Base-by-base conservation (phyloP, 306 rosid genomes). In the Fagus sylvatica region DNA sequence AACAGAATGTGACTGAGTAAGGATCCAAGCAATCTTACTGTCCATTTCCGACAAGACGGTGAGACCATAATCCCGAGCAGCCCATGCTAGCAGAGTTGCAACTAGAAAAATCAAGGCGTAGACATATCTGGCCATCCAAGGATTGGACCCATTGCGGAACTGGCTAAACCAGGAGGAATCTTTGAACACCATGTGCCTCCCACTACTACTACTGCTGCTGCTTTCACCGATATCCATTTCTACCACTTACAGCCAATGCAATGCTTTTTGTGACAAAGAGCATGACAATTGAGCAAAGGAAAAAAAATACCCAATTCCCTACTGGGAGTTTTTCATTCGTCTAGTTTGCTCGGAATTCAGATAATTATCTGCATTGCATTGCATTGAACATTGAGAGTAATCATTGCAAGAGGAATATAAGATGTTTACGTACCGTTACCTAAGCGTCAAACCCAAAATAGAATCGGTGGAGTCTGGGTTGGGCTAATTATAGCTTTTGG, bases 71-170 rank as follows among this genome's bases (percentile, higher is more conserved):
- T 96, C 99, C 81, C 98, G 92, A 7, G 91, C 91, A 54, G 94
- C 96, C 99, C 99, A 96, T 8, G 99, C 98, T 48, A 93, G 78
- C 28, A 96, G 79, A 82, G 85, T 96, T 6, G 96, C 88, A 2
- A 81, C 54, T 42, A 96, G 75, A 78, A 96, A 96, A 75, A 96
- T 84, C n/a, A 96, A 74, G 10, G 82, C 98, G 72, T 96, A 96
- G 6, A 69, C 96, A 84, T 93, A 96, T 91, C 99, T 93, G 46
- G 99, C 99, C 91, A 96, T 88, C 96, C 90, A 88, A 11, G 97
- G 98, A 91, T 96, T 96, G 2, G 93, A 91, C 37, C 82, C 91
- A 86, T 91, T 93, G 53, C 85, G 80, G 84, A 96, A 91, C 79
- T 92, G 97, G 74, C 71, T 53, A 37, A 68, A 86, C 92, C 97